A percentile compares a stretch with the other conserved stretches of the same genome.
Evolutionary conservation across 2,329 filamentous ascomycete genomes (phyloP).

Genomic region (Cercospora nicotianae): DNA sequence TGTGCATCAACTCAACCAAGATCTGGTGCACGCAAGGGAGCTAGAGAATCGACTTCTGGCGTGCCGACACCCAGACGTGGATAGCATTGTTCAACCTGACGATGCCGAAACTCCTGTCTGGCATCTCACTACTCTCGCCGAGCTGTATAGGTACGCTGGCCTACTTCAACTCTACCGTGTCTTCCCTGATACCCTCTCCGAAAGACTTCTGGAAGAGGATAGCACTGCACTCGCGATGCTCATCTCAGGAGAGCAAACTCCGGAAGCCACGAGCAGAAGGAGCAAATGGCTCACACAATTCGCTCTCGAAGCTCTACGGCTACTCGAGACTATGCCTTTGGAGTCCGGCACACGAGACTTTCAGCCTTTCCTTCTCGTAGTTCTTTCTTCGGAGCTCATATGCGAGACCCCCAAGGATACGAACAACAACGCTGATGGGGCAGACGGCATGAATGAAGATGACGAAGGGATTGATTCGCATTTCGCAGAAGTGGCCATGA

Average conservation of each 20-base stretch:
- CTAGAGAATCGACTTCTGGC: slow-evolving; percentile 53
- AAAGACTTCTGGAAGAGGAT: slow-evolving; percentile 15
- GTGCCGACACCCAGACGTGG: slow-evolving; percentile 50
- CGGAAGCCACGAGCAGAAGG: slow-evolving; percentile 29
- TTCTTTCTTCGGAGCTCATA: slow-evolving; percentile 30
- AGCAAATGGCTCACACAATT: slow-evolving; percentile 53
- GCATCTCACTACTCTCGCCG: slow-evolving; percentile 56
- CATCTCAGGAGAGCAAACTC: slow-evolving; percentile 21
- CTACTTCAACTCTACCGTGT: slow-evolving; percentile 58
- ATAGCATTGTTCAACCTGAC: slow-evolving; percentile 53
- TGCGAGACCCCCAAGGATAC: slow-evolving; percentile 15
- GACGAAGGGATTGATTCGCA: slow-evolving; percentile 12
- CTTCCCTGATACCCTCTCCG: slow-evolving; percentile 45
- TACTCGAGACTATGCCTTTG: slow-evolving; percentile 52
- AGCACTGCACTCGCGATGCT: slow-evolving; percentile 4
- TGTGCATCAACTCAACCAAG: slow-evolving; percentile 23
- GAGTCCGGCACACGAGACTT: slow-evolving; percentile 57
- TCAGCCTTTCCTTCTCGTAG: slow-evolving; percentile 57
- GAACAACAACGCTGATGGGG: background rate
- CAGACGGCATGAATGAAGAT: background rate
- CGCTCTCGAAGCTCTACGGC: slow-evolving; percentile 53
- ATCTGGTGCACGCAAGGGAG: slow-evolving; percentile 38
- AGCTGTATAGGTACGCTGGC: slow-evolving; percentile 55
- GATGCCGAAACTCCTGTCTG: slow-evolving; percentile 55
- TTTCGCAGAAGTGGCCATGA: slow-evolving; percentile 25